Evolutionary conservation across 177 flowering plant genomes (phyloP).

Genomic region (Vitis hybrid): DNA sequence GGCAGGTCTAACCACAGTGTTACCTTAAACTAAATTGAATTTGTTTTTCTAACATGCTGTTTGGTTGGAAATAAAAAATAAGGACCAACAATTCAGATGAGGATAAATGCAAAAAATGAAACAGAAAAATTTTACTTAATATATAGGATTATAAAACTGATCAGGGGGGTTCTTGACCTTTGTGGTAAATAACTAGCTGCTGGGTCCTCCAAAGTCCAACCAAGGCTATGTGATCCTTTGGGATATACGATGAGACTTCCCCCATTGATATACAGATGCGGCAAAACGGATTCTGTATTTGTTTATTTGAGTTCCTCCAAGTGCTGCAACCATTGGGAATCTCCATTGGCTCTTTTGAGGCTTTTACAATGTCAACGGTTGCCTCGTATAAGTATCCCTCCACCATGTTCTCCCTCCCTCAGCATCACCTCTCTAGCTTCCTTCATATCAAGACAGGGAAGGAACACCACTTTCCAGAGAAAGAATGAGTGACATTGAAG

Average conservation of each 20-base stretch:
- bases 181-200: neutral
- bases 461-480: too few relatives aligned
- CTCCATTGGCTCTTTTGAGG: conserved; percentile 19
- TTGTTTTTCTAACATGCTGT: too few relatives aligned
- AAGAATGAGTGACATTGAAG: neutral
- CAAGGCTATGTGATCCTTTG: conserved; percentile 26
- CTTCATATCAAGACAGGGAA: too few relatives aligned
- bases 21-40: too few relatives aligned
- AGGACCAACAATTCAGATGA: too few relatives aligned
- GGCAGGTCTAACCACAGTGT: too few relatives aligned
- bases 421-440: too few relatives aligned
- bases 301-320: neutral
- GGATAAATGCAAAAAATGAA: too few relatives aligned
- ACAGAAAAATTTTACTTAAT: neutral
- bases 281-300: conserved; percentile 24
- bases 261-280: conserved; percentile 22
- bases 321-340: conserved; percentile 19
- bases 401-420: neutral
- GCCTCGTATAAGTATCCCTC: neutral
- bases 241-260: conserved; percentile 30
- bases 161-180: neutral
- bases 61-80: too few relatives aligned
- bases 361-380: conserved; percentile 16
- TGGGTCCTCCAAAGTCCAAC: neutral
- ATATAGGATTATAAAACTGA: neutral